Evolutionary conservation across 306 rosid genomes (phyloP).

Genomic region (Prunus salicina): DNA sequence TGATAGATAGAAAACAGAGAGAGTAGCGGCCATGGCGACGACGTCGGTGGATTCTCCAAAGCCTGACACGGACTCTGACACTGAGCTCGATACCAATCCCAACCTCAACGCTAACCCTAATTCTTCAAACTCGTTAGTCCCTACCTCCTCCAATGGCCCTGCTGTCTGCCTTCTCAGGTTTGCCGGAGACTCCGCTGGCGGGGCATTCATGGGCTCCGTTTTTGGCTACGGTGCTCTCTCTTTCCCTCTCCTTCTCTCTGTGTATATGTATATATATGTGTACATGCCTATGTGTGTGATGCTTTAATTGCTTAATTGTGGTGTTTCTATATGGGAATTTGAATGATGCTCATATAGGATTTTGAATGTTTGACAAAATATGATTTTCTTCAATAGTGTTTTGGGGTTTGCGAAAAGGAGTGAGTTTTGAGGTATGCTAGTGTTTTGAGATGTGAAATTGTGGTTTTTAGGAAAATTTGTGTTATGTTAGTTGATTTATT

Average conservation of each 20-base stretch:
- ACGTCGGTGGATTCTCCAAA: slow-evolving; percentile 40
- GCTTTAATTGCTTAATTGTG: neutral
- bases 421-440: neutral
- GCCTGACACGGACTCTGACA: slow-evolving; percentile 39
- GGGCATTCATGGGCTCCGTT: slow-evolving; percentile 94
- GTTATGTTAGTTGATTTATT: neutral
- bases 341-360: neutral
- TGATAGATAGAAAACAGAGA: neutral
- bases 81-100: slow-evolving; percentile 21
- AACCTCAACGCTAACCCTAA: slow-evolving; percentile 34
- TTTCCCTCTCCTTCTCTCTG: neutral
- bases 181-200: slow-evolving; percentile 72
- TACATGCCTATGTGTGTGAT: neutral
- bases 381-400: neutral
- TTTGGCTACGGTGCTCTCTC: slow-evolving; percentile 72
- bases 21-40: slow-evolving; percentile 40
- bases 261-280: neutral
- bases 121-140: slow-evolving; percentile 45
- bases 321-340: neutral
- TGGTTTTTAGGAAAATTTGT: neutral
- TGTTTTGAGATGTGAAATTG: neutral
- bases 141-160: slow-evolving; percentile 37
- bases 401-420: too few species aligned
- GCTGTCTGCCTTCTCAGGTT: slow-evolving; percentile 73
- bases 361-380: neutral